A percentile compares a stretch with the other conserved stretches of the same genome.
phyloP scores from a whole-genome alignment of 257 asterid species.

The Solanum medicagineum region DNA sequence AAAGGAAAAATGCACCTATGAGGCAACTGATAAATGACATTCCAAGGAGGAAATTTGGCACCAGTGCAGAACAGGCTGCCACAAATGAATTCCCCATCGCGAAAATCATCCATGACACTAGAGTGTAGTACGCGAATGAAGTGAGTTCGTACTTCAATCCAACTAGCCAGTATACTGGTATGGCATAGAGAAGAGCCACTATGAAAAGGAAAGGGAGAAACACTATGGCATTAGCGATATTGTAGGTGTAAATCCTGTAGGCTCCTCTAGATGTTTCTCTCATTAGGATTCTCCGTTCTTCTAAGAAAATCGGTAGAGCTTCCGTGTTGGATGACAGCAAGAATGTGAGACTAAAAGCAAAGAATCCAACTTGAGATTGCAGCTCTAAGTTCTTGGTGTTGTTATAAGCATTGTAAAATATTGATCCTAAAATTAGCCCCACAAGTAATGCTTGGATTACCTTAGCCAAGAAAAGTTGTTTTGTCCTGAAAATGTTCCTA shows the following conservation, averaged over 20 bases:
- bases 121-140: slow-evolving; percentile 40
- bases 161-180: slow-evolving; percentile 60
- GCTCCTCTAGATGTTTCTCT: slow-evolving; percentile 72
- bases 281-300: slow-evolving; percentile 50
- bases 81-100: slow-evolving; percentile 63
- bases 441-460: slow-evolving; percentile 46
- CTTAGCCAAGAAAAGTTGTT: slow-evolving; percentile 45
- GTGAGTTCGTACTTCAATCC: slow-evolving; percentile 32
- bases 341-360: slow-evolving; percentile 62
- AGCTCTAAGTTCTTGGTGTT: slow-evolving; percentile 18
- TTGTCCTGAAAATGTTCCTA: slow-evolving; percentile 49
- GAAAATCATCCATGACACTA: slow-evolving; percentile 54
- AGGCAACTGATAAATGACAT: slow-evolving; percentile 43
- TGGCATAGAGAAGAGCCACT: slow-evolving; percentile 42
- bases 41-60: slow-evolving; percentile 52
- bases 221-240: slow-evolving; percentile 47
- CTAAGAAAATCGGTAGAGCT: slow-evolving; percentile 74
- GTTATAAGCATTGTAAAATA: slow-evolving; percentile 31
- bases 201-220: slow-evolving; percentile 58
- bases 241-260: slow-evolving; percentile 59
- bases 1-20: slow-evolving; percentile 65
- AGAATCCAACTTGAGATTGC: slow-evolving; percentile 60
- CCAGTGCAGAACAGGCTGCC: slow-evolving; percentile 47
- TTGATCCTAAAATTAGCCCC: slow-evolving; percentile 57
- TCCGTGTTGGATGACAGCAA: slow-evolving; percentile 72